Percentiles rank a stretch among this genome's conserved stretches.
Evolutionary conservation across 140 eudicot genomes (phyloP).

Genomic region (Artemisia princeps): DNA sequence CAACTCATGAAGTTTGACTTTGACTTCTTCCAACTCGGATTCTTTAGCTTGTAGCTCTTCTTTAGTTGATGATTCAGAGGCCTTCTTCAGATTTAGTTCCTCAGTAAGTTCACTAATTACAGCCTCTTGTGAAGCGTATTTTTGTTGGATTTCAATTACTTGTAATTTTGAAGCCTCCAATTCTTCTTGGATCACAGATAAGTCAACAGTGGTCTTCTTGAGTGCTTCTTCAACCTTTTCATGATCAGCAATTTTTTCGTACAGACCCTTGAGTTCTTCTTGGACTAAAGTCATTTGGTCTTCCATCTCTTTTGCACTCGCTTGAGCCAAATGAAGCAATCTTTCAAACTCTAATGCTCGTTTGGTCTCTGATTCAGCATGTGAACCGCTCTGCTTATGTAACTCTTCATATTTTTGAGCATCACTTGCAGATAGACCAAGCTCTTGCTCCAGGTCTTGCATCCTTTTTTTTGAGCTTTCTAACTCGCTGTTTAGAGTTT

Average conservation of each 20-base stretch:
- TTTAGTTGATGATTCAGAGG: constrained; percentile 46
- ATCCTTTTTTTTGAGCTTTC: constrained; percentile 66
- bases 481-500: constrained; percentile 47
- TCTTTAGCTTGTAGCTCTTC: constrained; percentile 51
- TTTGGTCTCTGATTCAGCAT: constrained; percentile 74
- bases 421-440: constrained; percentile 51
- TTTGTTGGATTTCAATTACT: constrained; percentile 38
- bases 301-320: constrained; percentile 67
- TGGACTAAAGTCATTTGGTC: constrained; percentile 54
- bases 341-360: constrained; percentile 64
- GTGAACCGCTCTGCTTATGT: constrained; percentile 66
- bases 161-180: constrained; percentile 51
- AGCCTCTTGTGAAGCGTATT: constrained; percentile 49
- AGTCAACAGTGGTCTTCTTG: constrained; percentile 41
- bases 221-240: constrained; percentile 66
- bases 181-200: constrained; percentile 48
- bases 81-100: constrained; percentile 43
- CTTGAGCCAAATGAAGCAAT: constrained; percentile 66
- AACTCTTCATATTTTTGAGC: constrained; percentile 67
- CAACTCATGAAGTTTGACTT: constrained; percentile 42
- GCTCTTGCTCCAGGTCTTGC: constrained; percentile 51
- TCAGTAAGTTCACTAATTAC: constrained; percentile 40
- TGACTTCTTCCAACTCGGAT: constrained; percentile 51
- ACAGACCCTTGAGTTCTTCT: constrained; percentile 61
- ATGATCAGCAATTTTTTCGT: constrained; percentile 56